Conservation (phyloP, 805 yeast genomes). For the Komagataella kurtzmanii region DNA sequence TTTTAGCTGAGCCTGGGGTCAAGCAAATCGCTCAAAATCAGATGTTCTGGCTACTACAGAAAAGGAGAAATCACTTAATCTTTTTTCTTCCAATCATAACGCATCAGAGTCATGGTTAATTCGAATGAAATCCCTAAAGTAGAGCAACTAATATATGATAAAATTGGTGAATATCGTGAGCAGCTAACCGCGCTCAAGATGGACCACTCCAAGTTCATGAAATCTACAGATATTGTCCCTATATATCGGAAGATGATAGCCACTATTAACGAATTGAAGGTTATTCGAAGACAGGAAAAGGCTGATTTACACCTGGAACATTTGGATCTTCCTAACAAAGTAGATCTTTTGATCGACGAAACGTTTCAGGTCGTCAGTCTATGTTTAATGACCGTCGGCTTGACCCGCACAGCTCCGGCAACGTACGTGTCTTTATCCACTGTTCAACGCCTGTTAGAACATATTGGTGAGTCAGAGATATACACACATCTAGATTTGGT, state of each 20-base stretch:
- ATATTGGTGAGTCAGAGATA: constrained; percentile 66
- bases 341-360: constrained; percentile 73
- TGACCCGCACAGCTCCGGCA: constrained; percentile 84
- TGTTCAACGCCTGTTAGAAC: constrained; percentile 72
- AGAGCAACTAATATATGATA: constrained; percentile 21
- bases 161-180: constrained; percentile 27
- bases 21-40: not conserved
- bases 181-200: constrained; percentile 36
- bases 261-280: constrained; percentile 37
- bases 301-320: constrained; percentile 10
- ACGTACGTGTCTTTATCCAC: constrained; percentile 84
- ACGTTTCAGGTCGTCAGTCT: constrained; percentile 79
- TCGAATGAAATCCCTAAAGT: constrained; percentile 16
- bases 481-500: constrained; percentile 74
- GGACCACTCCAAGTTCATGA: constrained; percentile 50
- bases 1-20: not conserved
- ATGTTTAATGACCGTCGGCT: constrained; percentile 85
- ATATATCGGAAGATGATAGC: constrained; percentile 46
- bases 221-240: constrained; percentile 51
- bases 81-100: not conserved
- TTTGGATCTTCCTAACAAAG: constrained; percentile 27
- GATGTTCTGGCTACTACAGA: not conserved
- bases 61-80: not conserved
- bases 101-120: constrained; percentile 8
- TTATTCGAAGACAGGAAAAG: constrained; percentile 21